Conservation (phyloP, 2,329 filamentous ascomycete species). For the Purpureocillium lavendulum region DNA sequence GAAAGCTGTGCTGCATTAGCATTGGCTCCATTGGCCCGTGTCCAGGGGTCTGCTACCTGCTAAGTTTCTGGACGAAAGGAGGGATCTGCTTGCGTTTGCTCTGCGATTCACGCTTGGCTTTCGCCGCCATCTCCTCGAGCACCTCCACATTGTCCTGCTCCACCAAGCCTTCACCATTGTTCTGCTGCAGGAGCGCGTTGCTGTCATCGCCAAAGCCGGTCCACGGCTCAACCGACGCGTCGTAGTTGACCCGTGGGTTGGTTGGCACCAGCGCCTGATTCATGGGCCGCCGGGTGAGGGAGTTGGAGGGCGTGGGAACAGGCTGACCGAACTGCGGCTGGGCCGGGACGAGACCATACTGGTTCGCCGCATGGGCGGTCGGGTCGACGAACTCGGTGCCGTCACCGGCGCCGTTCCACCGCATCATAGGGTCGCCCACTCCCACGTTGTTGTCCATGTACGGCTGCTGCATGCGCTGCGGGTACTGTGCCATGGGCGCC, state of each 20-base stretch:
- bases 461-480: constrained; percentile 40
- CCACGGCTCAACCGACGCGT: constrained; percentile 31
- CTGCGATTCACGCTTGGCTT: constrained; percentile 81
- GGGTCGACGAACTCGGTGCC: constrained; percentile 27
- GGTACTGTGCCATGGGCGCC: constrained; percentile 50
- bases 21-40: neutral
- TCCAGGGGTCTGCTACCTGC: constrained; percentile 57
- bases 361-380: constrained; percentile 21
- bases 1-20: constrained; percentile 58
- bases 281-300: constrained; percentile 42
- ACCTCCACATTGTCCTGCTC: constrained; percentile 68
- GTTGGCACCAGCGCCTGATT: constrained; percentile 42
- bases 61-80: constrained; percentile 94
- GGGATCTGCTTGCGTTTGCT: constrained; percentile 92
- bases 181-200: constrained; percentile 26
- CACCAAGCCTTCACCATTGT: constrained; percentile 20
- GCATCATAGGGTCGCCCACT: constrained; percentile 36
- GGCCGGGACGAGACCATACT: constrained; percentile 29
- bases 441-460: constrained; percentile 34
- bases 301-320: constrained; percentile 32
- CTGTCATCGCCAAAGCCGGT: constrained; percentile 32
- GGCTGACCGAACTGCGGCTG: constrained; percentile 23
- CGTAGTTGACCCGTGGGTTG: constrained; percentile 26
- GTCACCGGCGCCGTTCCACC: constrained; percentile 34
- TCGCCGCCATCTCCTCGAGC: constrained; percentile 68